Base-by-base conservation (phyloP, 345 rosid genomes). In the Linum tenue region DNA sequence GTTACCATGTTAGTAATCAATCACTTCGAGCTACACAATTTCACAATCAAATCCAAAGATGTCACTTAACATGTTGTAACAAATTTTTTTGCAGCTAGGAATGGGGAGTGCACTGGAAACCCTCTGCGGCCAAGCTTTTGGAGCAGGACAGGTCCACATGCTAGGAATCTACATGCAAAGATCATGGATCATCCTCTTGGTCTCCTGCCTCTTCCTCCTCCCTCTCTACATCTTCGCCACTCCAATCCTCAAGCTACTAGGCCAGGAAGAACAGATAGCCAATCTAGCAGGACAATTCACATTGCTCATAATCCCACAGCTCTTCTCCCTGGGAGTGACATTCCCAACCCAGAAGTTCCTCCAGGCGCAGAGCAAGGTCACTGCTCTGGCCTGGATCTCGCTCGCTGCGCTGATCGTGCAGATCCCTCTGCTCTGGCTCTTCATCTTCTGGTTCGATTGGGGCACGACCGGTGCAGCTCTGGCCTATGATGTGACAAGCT, bases 91-190 rank as follows among this genome's bases (percentile, higher is more conserved):
- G 86, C 69, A 90, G 96, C 87, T 89, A 51, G 98, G 98, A 1
- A 85, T 85, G 98, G 98, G 92, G 67, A 91, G 98, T 77, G 98
- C 95, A 39, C 79, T 89, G 37, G 96, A 91, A 69, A 91, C 95
- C 22, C 84, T 89, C 0, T 91, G 96, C 72, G 95, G 98, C 1
- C 96, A 91, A 83, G 96, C 96, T 14, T 85, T 67, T 77, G 96
- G 95, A 16, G 96, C 90, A 0, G 98, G 98, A 37, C 86, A 87
- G 70, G 72, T 84, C 37, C 71, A 84, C 35, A 67, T 87, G 86
- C 84, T 91, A 0, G 98, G 96, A 1, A 59, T 91, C 17, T 89
- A 91, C 65, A 76, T 89, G 92, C 98, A 89, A 65, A 68, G 98
- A 48, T 91, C 98, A 42, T 85, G 86, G 87, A 64, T 91, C 59